Base-by-base conservation (phyloP, 176 grass and related monocot genomes). In the Oryza nivara region DNA sequence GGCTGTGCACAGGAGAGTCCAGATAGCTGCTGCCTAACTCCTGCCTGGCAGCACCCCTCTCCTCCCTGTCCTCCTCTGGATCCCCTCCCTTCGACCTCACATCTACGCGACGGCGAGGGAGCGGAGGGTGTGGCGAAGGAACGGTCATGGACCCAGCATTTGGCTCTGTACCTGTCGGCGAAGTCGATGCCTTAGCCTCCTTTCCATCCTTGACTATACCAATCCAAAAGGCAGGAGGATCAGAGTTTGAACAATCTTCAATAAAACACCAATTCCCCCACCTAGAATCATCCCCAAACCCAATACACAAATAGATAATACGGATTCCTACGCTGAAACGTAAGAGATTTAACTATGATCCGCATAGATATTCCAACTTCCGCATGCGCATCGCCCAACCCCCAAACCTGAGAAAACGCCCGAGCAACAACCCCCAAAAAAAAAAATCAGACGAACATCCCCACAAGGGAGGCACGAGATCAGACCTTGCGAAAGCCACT, bases 401-500 rank as follows among this genome's bases (percentile, higher is more conserved):
- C 36, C 63, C 11, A 69, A 54, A 48, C 20, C 34, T 66, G 17
- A 26, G 28, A 72, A 86, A 77, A 66, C 66, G 30, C 54, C 34
- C 17, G 67, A 72, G 2, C 30, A 32, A 32, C 30, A 32, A 54
- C 69, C 35, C 3, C 35, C 2, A 12, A 51, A 64, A 68, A 54
- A 10, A 44, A 64, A 68, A 14, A 82, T 4, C 40, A 13, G 20
- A 47, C 13, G 38, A 52, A 79, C 1, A 73, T n/a, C 30, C 19
- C 13, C 4, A 38, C 30, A 72, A 47, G 52, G 52, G 9, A 78
- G 75, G 41, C 72, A 67, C 34, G 61, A 20, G 49, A 84, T 76
- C 89, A 72, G 46, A 99, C 97, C 97, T 96, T 99, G 97, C 34
- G 93, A 94, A 25, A 99, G 93, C 92, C 93, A 99, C 92, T 99